phyloP scores from a whole-genome alignment of 2,329 filamentous ascomycete genomes.

The Amesomyces nigricolor region DNA sequence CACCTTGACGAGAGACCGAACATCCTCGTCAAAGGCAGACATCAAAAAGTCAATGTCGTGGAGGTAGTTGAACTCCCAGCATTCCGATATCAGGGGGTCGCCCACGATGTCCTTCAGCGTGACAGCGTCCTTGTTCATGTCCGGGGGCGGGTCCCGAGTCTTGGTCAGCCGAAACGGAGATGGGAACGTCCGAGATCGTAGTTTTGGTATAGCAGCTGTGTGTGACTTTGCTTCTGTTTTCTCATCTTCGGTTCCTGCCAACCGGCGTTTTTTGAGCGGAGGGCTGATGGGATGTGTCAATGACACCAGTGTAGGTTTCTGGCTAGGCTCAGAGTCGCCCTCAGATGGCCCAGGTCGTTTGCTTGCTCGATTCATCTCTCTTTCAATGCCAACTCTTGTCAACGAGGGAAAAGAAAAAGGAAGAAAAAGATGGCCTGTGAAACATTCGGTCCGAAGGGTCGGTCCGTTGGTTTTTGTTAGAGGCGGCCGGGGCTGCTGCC shows the following conservation, averaged over 20 bases:
- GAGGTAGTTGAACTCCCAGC: slow-evolving; percentile 66
- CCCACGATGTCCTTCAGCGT: slow-evolving; percentile 63
- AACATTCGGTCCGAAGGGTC: no score
- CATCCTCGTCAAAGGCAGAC: slow-evolving; percentile 48
- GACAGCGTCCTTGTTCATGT: slow-evolving; percentile 60
- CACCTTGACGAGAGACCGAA: slow-evolving; percentile 43
- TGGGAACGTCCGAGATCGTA: slow-evolving; percentile 29
- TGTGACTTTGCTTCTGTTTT: background rate
- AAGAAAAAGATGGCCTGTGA: no score
- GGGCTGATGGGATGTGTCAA: slow-evolving; percentile 42
- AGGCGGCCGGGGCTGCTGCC: no score
- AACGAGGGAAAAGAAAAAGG: no score
- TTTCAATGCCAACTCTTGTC: no score
- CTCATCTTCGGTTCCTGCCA: background rate
- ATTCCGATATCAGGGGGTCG: slow-evolving; percentile 66
- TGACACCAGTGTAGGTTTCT: slow-evolving; percentile 26
- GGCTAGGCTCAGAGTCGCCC: background rate
- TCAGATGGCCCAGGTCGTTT: slow-evolving; percentile 1
- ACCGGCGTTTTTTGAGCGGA: slow-evolving; percentile 19
- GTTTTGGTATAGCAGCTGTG: background rate
- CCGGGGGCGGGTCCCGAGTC: slow-evolving; percentile 56
- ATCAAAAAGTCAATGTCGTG: slow-evolving; percentile 56
- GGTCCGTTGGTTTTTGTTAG: background rate
- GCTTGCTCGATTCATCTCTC: slow-evolving; percentile 6
- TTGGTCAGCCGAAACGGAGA: slow-evolving; percentile 70